A percentile compares a stretch with the other conserved stretches of the same genome.
Evolutionary conservation across 192 early-diverging fungal species (phyloP).

Genomic region (Coemansia sp.): DNA sequence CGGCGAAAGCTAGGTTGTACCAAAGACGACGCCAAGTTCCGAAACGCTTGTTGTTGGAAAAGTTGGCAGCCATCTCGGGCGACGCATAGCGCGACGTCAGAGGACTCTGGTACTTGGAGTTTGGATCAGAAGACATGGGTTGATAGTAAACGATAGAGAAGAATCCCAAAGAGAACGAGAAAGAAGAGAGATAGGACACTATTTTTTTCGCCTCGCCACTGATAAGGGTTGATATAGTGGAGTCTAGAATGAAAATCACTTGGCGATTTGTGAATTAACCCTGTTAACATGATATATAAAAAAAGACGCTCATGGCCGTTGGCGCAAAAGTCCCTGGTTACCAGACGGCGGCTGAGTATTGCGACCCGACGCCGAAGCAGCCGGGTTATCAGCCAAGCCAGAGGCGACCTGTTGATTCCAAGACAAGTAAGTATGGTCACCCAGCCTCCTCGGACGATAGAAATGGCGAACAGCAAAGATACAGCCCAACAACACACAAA

Average conservation of each 20-base stretch:
- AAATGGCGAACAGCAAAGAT: conserved; percentile 90
- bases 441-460: conserved; percentile 93
- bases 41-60: conserved; percentile 95
- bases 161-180: neutral
- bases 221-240: neutral
- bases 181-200: neutral
- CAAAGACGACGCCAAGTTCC: conserved; percentile 95
- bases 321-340: conserved; percentile 17
- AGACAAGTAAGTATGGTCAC: conserved; percentile 95
- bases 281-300: neutral
- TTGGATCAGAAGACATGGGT: conserved; percentile 41
- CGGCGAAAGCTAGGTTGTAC: conserved; percentile 90
- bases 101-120: conserved; percentile 92
- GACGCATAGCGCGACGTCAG: conserved; percentile 97
- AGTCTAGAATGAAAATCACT: neutral
- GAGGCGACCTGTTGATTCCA: conserved; percentile 83
- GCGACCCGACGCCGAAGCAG: conserved; percentile 19
- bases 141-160: neutral
- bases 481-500: conserved; percentile 88
- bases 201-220: neutral
- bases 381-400: conserved; percentile 37
- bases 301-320: conserved; percentile 22
- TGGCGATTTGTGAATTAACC: neutral
- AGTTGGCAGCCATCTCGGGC: conserved; percentile 95
- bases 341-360: conserved; percentile 12